Evolutionary conservation across 192 early-diverging fungal species (phyloP).

Genomic region (Coemansia sp.): DNA sequence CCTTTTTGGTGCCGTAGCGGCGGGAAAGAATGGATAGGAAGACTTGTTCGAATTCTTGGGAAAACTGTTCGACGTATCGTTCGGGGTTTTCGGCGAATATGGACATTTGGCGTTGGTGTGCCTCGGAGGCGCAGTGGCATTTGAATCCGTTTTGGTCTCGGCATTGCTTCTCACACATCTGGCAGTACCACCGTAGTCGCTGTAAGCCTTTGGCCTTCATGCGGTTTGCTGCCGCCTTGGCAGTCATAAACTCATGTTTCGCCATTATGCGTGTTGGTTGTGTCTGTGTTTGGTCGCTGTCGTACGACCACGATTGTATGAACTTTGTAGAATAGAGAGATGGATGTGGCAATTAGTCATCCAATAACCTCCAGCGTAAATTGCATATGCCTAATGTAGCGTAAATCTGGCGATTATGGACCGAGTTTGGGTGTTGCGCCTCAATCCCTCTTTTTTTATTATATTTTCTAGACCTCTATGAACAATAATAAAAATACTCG

Average conservation of each 20-base stretch:
- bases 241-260: constrained; percentile 73
- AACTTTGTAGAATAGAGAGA: constrained; percentile 4
- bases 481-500: background rate
- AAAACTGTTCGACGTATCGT: constrained; percentile 75
- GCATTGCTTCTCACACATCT: constrained; percentile 89
- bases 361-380: background rate
- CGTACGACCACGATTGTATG: background rate
- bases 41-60: constrained; percentile 78
- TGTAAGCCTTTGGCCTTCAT: constrained; percentile 93
- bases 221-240: constrained; percentile 88
- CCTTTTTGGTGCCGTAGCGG: constrained; percentile 78
- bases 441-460: background rate
- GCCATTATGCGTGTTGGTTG: constrained; percentile 49
- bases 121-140: constrained; percentile 86
- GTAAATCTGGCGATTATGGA: constrained; percentile 3
- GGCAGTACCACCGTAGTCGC: constrained; percentile 90
- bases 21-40: constrained; percentile 85
- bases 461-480: background rate
- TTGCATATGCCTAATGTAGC: background rate
- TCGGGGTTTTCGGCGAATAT: constrained; percentile 82
- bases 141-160: constrained; percentile 97
- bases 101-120: constrained; percentile 89
- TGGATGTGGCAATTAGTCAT: background rate
- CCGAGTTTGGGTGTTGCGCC: background rate
- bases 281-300: background rate